Evolutionary conservation across 2,329 filamentous ascomycete species (phyloP), one percentile per base, ranked within the genome.

Genomic region (Exserohilum rostratum): DNA sequence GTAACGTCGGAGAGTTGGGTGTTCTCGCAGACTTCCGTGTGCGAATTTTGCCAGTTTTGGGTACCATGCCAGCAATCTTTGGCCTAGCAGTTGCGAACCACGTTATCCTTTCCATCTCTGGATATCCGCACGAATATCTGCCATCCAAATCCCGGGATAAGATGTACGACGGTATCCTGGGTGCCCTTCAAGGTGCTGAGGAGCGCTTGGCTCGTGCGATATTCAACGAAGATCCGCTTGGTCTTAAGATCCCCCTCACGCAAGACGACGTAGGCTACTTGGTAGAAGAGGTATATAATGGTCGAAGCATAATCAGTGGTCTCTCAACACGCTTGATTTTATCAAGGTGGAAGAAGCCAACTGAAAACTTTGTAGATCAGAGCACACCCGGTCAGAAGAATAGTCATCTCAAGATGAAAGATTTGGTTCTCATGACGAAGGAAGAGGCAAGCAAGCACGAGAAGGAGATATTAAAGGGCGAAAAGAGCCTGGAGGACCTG

Each of bases 1-100:
- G 95, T 15, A 82, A 87, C 15, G 91, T 98, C 0, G 88, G 89
- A 22, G 93, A 97, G 62, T 82, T 98, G 0, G 90, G 92, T 38
- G 90, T 96, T 0, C 83, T 99, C 46, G 90, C 93, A 1, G 93
- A 96, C 71, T 99, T 99, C 75, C 85, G 95, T 20, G 91, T 96
- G 9, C 85, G 95, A n/a, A 99, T 99, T 53, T 77, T 99, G 7
- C 95, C 95, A 0, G 95, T 99, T 0, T 79, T 99, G 3, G 95
- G 95, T 0, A 99, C 95, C 0, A 97, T 99, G 93, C 95, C 95
- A 0, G 93, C 95, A 2, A 88, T 98, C 0, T 99, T 99, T 73
- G 95, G 95, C 7, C 90, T 97, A 51, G 90, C 89, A 0, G 86
- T 90, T 7, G 95, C 95, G 3, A 99, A 98, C 76, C 91, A 98